phyloP scores from a whole-genome alignment of 1,284 basidiomycete genomes.

The Rhodotorula sp. region DNA sequence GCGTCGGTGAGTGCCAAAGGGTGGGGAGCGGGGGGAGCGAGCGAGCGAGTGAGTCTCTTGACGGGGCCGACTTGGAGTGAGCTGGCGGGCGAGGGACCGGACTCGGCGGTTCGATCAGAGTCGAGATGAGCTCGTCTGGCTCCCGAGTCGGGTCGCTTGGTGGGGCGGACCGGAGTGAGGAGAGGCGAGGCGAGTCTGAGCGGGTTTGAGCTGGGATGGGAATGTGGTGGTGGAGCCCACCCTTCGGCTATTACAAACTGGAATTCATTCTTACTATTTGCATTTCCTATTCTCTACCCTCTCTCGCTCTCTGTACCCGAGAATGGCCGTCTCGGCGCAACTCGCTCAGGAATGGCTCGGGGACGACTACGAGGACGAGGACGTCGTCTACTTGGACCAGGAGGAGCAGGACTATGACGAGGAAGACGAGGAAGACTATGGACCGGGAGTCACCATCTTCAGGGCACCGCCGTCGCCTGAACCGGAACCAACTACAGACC shows the following conservation, averaged over 20 bases:
- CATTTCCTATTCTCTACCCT: background rate
- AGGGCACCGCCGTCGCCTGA: background rate
- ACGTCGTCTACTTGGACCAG: constrained; percentile 1
- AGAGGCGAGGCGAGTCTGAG: no score
- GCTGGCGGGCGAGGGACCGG: no score
- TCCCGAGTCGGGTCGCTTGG: no score
- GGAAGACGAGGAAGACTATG: constrained; percentile 7
- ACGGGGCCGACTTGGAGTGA: no score
- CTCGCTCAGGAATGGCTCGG: constrained; percentile 1
- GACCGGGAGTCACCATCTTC: constrained; percentile 1
- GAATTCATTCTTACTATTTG: no score
- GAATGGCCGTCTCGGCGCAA: background rate
- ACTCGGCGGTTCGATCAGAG: no score
- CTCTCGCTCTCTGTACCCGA: background rate
- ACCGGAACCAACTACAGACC: constrained; percentile 3
- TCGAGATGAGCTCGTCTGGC: no score
- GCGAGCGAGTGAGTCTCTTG: background rate
- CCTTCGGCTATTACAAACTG: no score
- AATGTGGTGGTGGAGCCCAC: no score
- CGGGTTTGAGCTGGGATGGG: no score
- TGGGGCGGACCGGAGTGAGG: no score
- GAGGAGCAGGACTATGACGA: background rate
- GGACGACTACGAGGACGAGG: background rate
- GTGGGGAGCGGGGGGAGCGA: background rate
- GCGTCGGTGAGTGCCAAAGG: background rate